These are phyloP conservation scores for Dictyostelium purpureum DNA, from an alignment of 78 protist genomes.

Conservation along the genomic window DNA sequence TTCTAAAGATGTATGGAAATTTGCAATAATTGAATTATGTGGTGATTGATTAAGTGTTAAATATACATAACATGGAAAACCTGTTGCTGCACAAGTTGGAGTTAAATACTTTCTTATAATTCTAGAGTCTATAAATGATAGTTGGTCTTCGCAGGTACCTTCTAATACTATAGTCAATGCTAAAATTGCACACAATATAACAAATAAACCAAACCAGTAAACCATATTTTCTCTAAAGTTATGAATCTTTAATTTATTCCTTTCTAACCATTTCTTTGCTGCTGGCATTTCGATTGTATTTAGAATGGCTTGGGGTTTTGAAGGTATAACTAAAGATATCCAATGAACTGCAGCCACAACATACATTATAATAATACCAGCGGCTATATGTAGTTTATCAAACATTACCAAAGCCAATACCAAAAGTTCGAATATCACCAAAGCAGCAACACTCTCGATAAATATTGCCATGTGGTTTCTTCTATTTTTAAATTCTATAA, in stretches of 20 bases:
- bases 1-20: constrained; percentile 8
- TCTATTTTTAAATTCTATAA: background rate
- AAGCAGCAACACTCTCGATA: background rate
- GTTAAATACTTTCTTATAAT: constrained; percentile 23
- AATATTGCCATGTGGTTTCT: background rate
- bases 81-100: background rate
- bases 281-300: background rate
- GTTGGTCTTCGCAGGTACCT: constrained; percentile 37
- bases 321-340: background rate
- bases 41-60: constrained; percentile 47
- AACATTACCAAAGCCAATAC: constrained; percentile 50
- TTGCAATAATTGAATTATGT: background rate
- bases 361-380: constrained; percentile 35
- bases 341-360: background rate
- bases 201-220: constrained; percentile 2
- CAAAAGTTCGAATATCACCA: constrained; percentile 7
- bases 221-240: background rate
- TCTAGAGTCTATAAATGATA: background rate
- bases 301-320: too few relatives aligned
- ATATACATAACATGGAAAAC: constrained; percentile 35
- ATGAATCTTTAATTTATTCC: background rate
- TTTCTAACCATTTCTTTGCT: background rate
- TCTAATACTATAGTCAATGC: background rate
- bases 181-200: background rate
- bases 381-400: constrained; percentile 47